Base-by-base conservation (phyloP, 2,329 filamentous ascomycete genomes). In the Niveomyces coronatus region DNA sequence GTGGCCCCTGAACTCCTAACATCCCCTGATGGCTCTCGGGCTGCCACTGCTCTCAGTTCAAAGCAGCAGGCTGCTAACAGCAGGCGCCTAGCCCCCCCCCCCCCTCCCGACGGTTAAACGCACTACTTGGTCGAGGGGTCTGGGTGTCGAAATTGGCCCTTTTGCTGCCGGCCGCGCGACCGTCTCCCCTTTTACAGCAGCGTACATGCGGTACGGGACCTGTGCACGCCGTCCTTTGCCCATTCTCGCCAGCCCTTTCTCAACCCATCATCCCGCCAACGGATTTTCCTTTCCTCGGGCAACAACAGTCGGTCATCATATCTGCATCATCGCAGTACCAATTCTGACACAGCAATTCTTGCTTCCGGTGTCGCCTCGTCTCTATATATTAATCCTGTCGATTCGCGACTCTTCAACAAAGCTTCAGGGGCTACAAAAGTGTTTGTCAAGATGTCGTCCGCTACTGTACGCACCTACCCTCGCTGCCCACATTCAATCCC, bases 401-500 rank as follows among this genome's bases (percentile, higher is more conserved):
- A 35, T 39, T 39, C n/a, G 31, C 37, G 31, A 39, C 31, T n/a
- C n/a, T 30, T 28, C 18, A 23, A 39, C 10, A 23, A 28, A 30
- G 33, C 39, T 29, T 37, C 39, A 41, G 39, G 39, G 39, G 39
- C 33, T 36, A 32, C n/a, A 28, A 23, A 36, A 35, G 33, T 28
- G 34, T 36, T 36, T 36, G 33, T 23, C 39, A 41, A 41, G 23
- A 41, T 41, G 39, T 52, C 49, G 39, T 49, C 50, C 37, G 40
- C 49, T 35, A 44, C 49, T 35, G 45, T 47, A 47, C 23, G 45
- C 45, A 17, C 44, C 27, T 20, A 33, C 24, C 35, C 32, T 16
- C 35, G 37, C 26, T 24, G 37, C 26, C 18, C 24, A 19, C 31
- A 20, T 29, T 15, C 22, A 27, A 31, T 13, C 37, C 22, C 22